Conservation (phyloP, 352 stramenopile genomes). For the Thalassiosira livingstoniorum region DNA sequence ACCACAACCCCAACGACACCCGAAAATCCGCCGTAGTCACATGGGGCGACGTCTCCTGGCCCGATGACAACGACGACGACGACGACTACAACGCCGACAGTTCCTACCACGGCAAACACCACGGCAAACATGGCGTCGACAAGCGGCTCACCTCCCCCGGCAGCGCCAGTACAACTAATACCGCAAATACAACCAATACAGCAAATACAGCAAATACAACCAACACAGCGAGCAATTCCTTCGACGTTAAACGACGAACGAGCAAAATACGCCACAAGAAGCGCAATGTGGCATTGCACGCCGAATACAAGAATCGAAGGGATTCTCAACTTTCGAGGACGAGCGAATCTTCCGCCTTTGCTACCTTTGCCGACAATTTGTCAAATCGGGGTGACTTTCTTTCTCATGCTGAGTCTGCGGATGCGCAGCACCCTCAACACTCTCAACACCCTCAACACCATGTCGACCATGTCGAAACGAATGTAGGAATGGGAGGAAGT, state of each 20-base stretch:
- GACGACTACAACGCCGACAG: neutral
- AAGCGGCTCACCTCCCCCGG: neutral
- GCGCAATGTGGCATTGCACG: constrained; percentile 47
- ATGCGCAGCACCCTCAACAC: too few relatives aligned
- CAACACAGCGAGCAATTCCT: constrained; percentile 5
- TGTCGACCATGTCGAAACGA: too few relatives aligned
- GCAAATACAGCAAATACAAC: constrained; percentile 20
- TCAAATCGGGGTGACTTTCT: too few relatives aligned
- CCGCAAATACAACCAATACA: constrained; percentile 10
- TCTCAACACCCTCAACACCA: too few relatives aligned
- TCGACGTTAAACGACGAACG: too few relatives aligned
- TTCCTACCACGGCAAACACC: neutral
- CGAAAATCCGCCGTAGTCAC: constrained; percentile 14
- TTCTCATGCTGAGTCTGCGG: too few relatives aligned
- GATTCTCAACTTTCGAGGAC: too few relatives aligned
- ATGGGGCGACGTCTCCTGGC: constrained; percentile 13
- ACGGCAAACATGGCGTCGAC: neutral
- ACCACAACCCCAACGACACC: neutral
- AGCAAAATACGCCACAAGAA: constrained; percentile 53
- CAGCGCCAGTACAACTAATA: constrained; percentile 6
- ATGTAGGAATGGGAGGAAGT: too few relatives aligned
- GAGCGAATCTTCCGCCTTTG: too few relatives aligned
- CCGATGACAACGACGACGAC: neutral
- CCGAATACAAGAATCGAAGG: constrained; percentile 47
- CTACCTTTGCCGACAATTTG: too few relatives aligned